A percentile compares a stretch with the other conserved stretches of the same genome.
phyloP scores from a whole-genome alignment of 495 filamentous ascomycete species.

The Echria macrotheca region DNA sequence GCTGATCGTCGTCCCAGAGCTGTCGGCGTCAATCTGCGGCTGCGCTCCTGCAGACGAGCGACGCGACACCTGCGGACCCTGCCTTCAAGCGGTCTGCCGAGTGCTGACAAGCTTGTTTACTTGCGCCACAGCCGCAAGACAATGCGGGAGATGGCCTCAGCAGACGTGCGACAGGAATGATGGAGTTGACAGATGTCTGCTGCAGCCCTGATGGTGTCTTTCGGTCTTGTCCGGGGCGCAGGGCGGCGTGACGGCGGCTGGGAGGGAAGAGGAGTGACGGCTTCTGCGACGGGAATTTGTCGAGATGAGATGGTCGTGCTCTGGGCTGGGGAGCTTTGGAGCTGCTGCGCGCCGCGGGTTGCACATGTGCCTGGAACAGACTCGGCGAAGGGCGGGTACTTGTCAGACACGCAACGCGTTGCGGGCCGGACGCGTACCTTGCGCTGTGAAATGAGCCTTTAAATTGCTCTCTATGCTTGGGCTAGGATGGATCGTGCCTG shows the following conservation, averaged over 20 bases:
- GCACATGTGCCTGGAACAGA: too few relatives aligned
- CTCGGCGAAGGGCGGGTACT: neutral
- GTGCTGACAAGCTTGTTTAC: slow-evolving; percentile 18
- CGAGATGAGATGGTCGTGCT: slow-evolving; percentile 14
- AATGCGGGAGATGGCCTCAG: slow-evolving; percentile 12
- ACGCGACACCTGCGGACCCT: slow-evolving; percentile 5
- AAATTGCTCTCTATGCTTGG: slow-evolving; percentile 12
- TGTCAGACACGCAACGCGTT: neutral
- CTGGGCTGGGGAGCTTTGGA: too few relatives aligned
- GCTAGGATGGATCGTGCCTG: slow-evolving; percentile 1
- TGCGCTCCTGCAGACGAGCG: slow-evolving; percentile 2
- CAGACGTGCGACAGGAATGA: too few relatives aligned
- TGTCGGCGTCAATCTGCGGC: slow-evolving; percentile 7
- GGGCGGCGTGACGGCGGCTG: neutral
- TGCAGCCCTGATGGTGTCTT: too few relatives aligned
- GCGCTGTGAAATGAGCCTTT: slow-evolving; percentile 11
- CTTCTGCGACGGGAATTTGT: neutral
- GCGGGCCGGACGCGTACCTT: slow-evolving; percentile 10
- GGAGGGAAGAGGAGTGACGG: neutral
- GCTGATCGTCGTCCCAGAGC: neutral
- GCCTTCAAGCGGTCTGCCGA: neutral
- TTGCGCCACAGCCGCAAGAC: slow-evolving; percentile 21
- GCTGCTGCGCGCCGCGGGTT: too few relatives aligned
- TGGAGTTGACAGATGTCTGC: too few relatives aligned
- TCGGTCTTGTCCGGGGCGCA: neutral